Base-by-base conservation (phyloP, 2,329 filamentous ascomycete species). In the Ophiostoma pallidulum region DNA sequence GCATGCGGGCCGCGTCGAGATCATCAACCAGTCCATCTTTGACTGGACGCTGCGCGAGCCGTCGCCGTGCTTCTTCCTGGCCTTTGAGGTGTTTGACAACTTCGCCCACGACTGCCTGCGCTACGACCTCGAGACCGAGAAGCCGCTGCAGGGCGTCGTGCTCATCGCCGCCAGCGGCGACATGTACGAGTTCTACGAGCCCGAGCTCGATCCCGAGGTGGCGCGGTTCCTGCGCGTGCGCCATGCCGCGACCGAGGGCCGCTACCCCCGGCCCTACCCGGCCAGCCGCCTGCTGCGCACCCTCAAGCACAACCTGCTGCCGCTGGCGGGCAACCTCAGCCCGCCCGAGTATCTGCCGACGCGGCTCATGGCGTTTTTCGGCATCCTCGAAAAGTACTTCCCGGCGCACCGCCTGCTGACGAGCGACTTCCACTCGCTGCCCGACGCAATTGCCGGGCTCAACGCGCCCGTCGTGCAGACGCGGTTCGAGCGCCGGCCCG, bases 1-100 rank as follows among this genome's bases (percentile, higher is more conserved):
- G 14, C 92, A 98, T 66, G 68, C 75, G 3, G 82, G 82, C 61
- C 91, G 89, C 60, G 89, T 97, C 48, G 86, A 95, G 58, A 95
- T 98, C 62, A 82, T 97, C 66, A 96, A 97, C 68, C 79, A 81
- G 57, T 94, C 86, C 60, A 86, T 98, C 61, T 97, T 98, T 61
- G 88, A 95, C 64, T 98, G 92, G 91, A 72, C 84, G 54, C 78
- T 78, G 40, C 86, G 85, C 56, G 86, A 96, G n/a, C 84, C 88
- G 8, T 86, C 84, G 3, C 92, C 91, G 0, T 97, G 92, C 70
- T 98, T 94, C 73, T 97, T 98, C 72, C 78, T 98, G 36, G 92
- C 91, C 38, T 84, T 98, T 66, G 92, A 98, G 67, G 92, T 98
- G 55, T 95, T 96, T 60, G 92, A 98, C 71, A 98, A 98, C 68